Evolutionary conservation across 108 stramenopile species (phyloP).

Genomic region (Schizochytrium sp.): DNA sequence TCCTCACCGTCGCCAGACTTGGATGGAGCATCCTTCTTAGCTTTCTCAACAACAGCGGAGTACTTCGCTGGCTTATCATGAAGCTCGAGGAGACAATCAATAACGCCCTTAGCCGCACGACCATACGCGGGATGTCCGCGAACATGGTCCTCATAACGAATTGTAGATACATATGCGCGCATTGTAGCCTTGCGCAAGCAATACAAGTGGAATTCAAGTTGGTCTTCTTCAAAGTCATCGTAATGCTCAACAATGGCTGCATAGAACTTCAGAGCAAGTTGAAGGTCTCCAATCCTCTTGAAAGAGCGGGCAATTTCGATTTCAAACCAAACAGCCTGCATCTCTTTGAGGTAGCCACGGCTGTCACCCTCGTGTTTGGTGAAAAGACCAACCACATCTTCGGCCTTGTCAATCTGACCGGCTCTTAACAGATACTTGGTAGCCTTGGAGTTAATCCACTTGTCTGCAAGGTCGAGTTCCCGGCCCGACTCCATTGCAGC

Average conservation of each 20-base stretch:
- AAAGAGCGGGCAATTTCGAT: conserved; percentile 86
- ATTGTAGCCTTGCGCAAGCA: conserved; percentile 96
- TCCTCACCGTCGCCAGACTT: not conserved
- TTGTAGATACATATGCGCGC: conserved; percentile 88
- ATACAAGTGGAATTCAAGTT: conserved; percentile 98
- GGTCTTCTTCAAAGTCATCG: conserved; percentile 95
- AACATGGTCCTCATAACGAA: conserved; percentile 87
- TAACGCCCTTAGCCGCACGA: not conserved
- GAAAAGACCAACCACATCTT: conserved; percentile 85
- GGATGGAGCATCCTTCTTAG: not conserved
- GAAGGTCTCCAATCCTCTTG: conserved; percentile 34
- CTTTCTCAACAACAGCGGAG: conserved; percentile 13
- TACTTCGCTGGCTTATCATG: not conserved
- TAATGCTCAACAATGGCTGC: conserved; percentile 91
- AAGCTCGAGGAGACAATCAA: not conserved
- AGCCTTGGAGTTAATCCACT: conserved; percentile 97
- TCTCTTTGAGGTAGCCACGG: conserved; percentile 91
- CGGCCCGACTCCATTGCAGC: conserved; percentile 87
- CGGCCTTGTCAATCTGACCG: conserved; percentile 84
- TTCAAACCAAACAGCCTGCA: conserved; percentile 99
- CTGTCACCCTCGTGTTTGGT: conserved; percentile 93
- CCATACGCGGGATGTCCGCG: not conserved
- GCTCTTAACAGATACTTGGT: conserved; percentile 94
- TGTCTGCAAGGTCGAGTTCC: conserved; percentile 92
- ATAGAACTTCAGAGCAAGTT: conserved; percentile 78